Percentiles rank a stretch among this genome's conserved stretches.
These are phyloP conservation scores for Zoysia japonica DNA, from an alignment of 176 grass and related monocot genomes.

Conservation along the genomic window DNA sequence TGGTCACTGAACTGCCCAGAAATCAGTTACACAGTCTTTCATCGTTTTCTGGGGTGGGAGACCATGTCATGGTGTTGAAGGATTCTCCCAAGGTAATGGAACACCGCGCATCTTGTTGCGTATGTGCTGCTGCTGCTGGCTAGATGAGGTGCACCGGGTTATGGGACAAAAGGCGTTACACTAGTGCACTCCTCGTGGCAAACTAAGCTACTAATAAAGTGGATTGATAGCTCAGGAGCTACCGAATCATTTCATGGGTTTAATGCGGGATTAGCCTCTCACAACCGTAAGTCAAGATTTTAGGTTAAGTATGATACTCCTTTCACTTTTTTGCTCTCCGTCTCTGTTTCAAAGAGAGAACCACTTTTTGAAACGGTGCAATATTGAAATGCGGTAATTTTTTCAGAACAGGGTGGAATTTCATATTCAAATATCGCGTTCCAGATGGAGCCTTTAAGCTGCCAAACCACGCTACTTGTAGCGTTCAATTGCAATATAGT, in stretches of 20 bases:
- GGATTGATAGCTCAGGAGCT: constrained; percentile 16
- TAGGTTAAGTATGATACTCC: constrained; percentile 32
- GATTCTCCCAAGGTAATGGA: not conserved
- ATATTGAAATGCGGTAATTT: not conserved
- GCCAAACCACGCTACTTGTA: not conserved
- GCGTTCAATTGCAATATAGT: not conserved
- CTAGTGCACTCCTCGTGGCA: not conserved
- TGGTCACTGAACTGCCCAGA: not conserved
- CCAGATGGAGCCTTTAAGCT: not conserved
- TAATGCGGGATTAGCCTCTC: constrained; percentile 25
- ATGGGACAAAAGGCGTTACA: constrained; percentile 27
- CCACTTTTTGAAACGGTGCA: not conserved
- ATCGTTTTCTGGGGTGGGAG: no score
- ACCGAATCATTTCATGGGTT: constrained; percentile 14
- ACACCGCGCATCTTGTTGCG: not conserved
- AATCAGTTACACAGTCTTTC: no score
- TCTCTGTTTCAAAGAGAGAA: not conserved
- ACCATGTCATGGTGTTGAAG: not conserved
- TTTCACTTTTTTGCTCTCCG: not conserved
- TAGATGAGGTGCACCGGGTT: not conserved
- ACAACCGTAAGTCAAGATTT: constrained; percentile 41
- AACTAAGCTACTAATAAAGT: not conserved
- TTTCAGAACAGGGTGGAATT: no score
- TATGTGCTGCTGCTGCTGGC: not conserved
- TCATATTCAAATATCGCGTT: not conserved